Evolutionary conservation across 441 rosid genomes (phyloP), one percentile per base, ranked within the genome.

Genomic region (Euphorbia celastroides): DNA sequence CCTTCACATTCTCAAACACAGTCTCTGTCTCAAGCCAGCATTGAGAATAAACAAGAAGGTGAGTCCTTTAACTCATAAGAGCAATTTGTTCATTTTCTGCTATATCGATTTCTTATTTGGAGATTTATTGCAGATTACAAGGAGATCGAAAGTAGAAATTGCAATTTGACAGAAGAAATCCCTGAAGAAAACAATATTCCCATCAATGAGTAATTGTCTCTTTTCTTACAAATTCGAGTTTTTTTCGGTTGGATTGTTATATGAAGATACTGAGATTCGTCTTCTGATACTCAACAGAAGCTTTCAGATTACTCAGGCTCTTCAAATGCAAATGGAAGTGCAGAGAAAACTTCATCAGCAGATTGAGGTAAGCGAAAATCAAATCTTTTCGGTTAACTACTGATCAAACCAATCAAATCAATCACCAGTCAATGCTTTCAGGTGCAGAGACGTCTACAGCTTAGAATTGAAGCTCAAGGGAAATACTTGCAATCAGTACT

Each of bases 381-480:
- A 57, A 38, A 16, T 38, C 44, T 11, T 32, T 42, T 32, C 48
- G 44, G 7, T 23, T 34, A 44, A 55, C 55, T n/a, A 46, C 51
- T 56, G 51, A 10, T 14, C 60, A 41, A 58, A 30, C 23, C 67
- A 69, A 60, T 78, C 17, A 1, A 9, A 46, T 14, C 66, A 34
- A 71, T 25, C 34, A 17, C 0, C 67, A 57, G 64, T 68, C 58
- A 60, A 27, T 46, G 63, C 41, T 83, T 79, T 75, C 80, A 93
- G 99, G 99, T 94, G 57, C 97, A 94, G 80, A 89, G 86, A 76
- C 99, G 84, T 80, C 81, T 94, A 52, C 99, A 89, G 79, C 88
- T 94, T 74, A 87, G 96, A 78, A 94, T 94, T 60, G 99, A 91
- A 78, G 97, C 99, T 70, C 97, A 94, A 78, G 96, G 96, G 51